Percentiles rank a stretch among this genome's conserved stretches.
phyloP scores from a whole-genome alignment of 345 rosid species.

The Atalantia buxifolia region DNA sequence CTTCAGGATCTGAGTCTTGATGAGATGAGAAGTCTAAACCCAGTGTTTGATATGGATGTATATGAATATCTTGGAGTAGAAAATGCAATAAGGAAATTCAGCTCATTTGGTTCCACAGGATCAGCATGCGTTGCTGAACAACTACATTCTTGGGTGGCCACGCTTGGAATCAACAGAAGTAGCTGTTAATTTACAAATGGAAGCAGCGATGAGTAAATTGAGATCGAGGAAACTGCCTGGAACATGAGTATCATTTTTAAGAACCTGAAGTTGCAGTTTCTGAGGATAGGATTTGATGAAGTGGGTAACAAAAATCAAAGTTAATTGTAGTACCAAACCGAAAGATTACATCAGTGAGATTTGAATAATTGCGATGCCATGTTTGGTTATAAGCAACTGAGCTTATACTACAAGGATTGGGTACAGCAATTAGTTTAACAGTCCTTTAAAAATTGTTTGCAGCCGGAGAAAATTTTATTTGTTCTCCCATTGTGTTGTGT shows the following conservation, averaged over 20 bases:
- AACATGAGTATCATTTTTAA: neutral
- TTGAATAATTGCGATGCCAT: neutral
- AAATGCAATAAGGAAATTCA: constrained; percentile 71
- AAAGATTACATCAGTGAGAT: neutral
- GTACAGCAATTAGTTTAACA: neutral
- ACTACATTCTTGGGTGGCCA: constrained; percentile 57
- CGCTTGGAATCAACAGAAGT: constrained; percentile 40
- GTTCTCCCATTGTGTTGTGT: neutral
- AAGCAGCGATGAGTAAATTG: neutral
- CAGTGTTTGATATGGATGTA: constrained; percentile 69
- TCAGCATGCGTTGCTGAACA: constrained; percentile 59
- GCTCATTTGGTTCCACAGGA: constrained; percentile 79
- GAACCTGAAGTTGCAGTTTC: neutral
- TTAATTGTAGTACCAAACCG: neutral
- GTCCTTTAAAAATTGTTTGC: neutral
- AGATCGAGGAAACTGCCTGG: neutral
- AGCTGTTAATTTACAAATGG: neutral
- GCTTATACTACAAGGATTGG: neutral
- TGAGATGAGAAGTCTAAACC: constrained; percentile 58
- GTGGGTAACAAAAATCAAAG: neutral
- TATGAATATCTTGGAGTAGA: constrained; percentile 73
- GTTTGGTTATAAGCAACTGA: no score
- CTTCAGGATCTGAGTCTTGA: constrained; percentile 73
- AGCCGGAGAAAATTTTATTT: neutral
- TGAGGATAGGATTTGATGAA: neutral